Evolutionary conservation across 1,284 basidiomycete species (phyloP).

Genomic region (Fomitopsis pinicola): DNA sequence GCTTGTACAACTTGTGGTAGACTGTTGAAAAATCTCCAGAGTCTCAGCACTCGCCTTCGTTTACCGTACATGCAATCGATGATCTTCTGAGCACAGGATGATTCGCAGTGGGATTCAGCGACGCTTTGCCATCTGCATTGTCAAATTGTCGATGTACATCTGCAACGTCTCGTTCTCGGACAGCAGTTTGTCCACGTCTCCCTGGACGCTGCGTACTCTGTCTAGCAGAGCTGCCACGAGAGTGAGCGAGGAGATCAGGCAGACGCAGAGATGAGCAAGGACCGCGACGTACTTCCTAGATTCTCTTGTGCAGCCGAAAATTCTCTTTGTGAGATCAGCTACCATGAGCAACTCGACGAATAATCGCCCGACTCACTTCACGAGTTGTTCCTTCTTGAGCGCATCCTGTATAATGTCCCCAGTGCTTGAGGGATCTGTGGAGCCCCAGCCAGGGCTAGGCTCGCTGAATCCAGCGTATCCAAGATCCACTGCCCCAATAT

Average conservation of each 20-base stretch:
- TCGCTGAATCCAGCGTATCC: conserved; percentile 56
- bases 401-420: conserved; percentile 70
- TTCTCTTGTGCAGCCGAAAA: conserved; percentile 70
- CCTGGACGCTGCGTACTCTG: conserved; percentile 66
- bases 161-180: conserved; percentile 80
- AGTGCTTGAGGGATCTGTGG: conserved; percentile 35
- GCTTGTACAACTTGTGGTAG: too few relatives aligned
- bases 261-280: not conserved
- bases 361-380: conserved; percentile 40
- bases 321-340: conserved; percentile 43
- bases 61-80: not conserved
- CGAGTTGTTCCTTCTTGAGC: conserved; percentile 62
- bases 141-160: conserved; percentile 86
- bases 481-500: conserved; percentile 20
- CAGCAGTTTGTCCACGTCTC: conserved; percentile 70
- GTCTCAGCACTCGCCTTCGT: too few relatives aligned
- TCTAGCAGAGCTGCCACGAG: conserved; percentile 50
- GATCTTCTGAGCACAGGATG: not conserved
- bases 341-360: not conserved
- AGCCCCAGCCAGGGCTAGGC: conserved; percentile 52
- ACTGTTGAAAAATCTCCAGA: too few relatives aligned
- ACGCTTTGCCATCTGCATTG: conserved; percentile 76
- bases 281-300: conserved; percentile 50
- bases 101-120: conserved; percentile 35
- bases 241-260: not conserved